Conservation (phyloP, 345 rosid genomes). For the Pelargonium nanum region DNA sequence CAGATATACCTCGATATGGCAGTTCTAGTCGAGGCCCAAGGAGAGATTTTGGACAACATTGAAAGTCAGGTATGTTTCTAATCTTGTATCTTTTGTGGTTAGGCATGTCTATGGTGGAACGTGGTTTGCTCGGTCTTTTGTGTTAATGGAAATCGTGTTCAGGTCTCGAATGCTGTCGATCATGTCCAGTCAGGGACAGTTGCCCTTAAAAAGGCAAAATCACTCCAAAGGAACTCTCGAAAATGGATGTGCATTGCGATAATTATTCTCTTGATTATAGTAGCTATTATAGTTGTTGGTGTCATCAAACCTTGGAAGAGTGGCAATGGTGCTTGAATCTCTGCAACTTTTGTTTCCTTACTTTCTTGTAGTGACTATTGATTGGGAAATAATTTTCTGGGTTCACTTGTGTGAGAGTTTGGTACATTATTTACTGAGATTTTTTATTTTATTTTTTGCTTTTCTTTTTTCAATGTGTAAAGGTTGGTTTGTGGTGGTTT, state of each 20-base stretch:
- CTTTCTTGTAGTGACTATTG: conserved; percentile 1
- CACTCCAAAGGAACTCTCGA: conserved; percentile 27
- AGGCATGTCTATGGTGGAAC: not conserved
- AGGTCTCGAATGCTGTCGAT: conserved; percentile 41
- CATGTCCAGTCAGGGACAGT: conserved; percentile 31
- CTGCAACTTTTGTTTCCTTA: conserved; percentile 2
- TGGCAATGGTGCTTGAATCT: conserved; percentile 24
- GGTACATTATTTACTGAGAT: not conserved
- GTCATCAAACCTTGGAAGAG: conserved; percentile 33
- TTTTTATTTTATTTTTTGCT: not conserved
- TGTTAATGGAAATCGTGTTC: conserved; percentile 18
- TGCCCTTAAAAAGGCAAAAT: conserved; percentile 35
- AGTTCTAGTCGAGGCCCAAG: conserved; percentile 64
- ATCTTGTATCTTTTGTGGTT: not conserved
- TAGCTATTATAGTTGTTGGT: conserved; percentile 30
- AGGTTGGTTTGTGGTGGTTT: too few species aligned
- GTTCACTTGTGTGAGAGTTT: conserved; percentile 9
- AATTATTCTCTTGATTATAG: conserved; percentile 31
- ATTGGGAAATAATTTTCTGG: too few species aligned
- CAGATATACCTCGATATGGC: conserved; percentile 71
- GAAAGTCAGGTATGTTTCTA: conserved; percentile 53
- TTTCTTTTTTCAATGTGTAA: too few species aligned
- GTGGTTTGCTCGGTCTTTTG: conserved; percentile 1
- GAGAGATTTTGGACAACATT: conserved; percentile 57
- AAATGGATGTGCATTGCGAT: conserved; percentile 41